phyloP scores from a whole-genome alignment of 768 basidiomycete genomes.

The Amyloporia xantha region DNA sequence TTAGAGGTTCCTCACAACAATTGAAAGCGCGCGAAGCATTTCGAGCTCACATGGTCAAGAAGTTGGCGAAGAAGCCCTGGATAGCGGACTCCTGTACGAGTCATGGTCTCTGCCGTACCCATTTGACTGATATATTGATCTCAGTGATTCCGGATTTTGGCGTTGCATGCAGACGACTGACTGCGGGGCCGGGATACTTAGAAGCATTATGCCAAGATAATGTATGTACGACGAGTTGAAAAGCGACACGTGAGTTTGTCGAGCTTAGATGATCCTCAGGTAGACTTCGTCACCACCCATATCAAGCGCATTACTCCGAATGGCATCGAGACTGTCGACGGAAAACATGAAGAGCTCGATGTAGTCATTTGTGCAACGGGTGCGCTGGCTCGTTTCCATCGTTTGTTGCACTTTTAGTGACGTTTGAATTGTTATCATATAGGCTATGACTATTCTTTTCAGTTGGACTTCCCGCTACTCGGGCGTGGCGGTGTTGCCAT shows the following conservation, averaged over 20 bases:
- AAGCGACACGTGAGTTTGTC: too few relatives aligned
- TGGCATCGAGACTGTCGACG: conserved; percentile 56
- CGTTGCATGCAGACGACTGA: conserved; percentile 53
- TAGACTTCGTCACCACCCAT: conserved; percentile 43
- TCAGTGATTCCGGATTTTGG: conserved; percentile 55
- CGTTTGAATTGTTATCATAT: not conserved
- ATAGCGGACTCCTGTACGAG: conserved; percentile 52
- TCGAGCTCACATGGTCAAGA: conserved; percentile 39
- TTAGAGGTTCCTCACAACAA: conserved; percentile 34
- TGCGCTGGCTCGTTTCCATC: conserved; percentile 13
- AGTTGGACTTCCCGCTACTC: conserved; percentile 44
- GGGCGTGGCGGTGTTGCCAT: conserved; percentile 48
- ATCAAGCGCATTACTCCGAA: conserved; percentile 47
- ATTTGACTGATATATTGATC: not conserved
- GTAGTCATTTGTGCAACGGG: conserved; percentile 61
- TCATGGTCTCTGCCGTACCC: too few relatives aligned
- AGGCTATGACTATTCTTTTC: conserved; percentile 50
- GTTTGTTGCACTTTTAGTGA: not conserved
- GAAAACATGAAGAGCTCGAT: conserved; percentile 47
- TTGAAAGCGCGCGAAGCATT: conserved; percentile 31
- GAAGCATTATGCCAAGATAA: conserved; percentile 60
- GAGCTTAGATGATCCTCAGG: too few relatives aligned
- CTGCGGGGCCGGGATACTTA: conserved; percentile 62
- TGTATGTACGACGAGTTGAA: too few relatives aligned
- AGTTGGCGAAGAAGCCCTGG: conserved; percentile 49